Evolutionary conservation across 108 stramenopile genomes (phyloP).

Genomic region (Nitzschia inconspicua): DNA sequence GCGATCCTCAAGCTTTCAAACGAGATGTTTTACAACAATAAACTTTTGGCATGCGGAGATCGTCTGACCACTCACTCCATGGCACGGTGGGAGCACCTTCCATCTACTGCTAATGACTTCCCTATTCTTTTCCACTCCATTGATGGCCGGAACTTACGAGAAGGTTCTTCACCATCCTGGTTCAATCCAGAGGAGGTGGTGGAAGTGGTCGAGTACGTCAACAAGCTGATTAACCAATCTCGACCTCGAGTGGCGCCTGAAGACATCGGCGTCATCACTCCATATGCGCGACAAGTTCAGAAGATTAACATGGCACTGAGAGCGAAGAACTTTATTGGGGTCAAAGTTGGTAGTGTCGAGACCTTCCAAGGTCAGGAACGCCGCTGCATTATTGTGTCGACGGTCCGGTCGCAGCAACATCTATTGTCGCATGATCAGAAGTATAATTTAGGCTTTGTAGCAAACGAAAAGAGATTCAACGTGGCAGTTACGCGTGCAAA

Average conservation of each 20-base stretch:
- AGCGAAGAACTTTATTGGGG: slow-evolving; percentile 7
- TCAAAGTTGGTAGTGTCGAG: slow-evolving; percentile 84
- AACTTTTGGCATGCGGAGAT: slow-evolving; percentile 44
- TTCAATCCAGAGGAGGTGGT: slow-evolving; percentile 79
- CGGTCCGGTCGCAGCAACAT: slow-evolving; percentile 60
- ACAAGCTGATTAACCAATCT: slow-evolving; percentile 45
- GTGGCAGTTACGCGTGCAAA: slow-evolving; percentile 82
- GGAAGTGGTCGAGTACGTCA: slow-evolving; percentile 62
- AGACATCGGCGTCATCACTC: slow-evolving; percentile 69
- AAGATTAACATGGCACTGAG: slow-evolving; percentile 51
- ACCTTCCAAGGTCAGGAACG: slow-evolving; percentile 87
- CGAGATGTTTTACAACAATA: slow-evolving; percentile 50
- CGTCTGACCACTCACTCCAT: slow-evolving; percentile 31
- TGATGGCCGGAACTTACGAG: slow-evolving; percentile 59
- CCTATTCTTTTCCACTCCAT: slow-evolving; percentile 64
- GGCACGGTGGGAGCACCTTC: slow-evolving; percentile 56
- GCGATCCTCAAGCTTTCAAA: slow-evolving; percentile 56
- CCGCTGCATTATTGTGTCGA: slow-evolving; percentile 76
- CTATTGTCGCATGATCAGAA: slow-evolving; percentile 40
- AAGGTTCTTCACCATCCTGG: slow-evolving; percentile 79
- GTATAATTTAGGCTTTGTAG: slow-evolving; percentile 80
- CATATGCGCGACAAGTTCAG: slow-evolving; percentile 61
- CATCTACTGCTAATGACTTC: slow-evolving; percentile 27
- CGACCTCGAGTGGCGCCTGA: slow-evolving; percentile 30
- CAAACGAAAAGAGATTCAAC: slow-evolving; percentile 86